Evolutionary conservation across 345 rosid species (phyloP), one percentile per base, ranked within the genome.

Genomic region (Salix suchowensis): DNA sequence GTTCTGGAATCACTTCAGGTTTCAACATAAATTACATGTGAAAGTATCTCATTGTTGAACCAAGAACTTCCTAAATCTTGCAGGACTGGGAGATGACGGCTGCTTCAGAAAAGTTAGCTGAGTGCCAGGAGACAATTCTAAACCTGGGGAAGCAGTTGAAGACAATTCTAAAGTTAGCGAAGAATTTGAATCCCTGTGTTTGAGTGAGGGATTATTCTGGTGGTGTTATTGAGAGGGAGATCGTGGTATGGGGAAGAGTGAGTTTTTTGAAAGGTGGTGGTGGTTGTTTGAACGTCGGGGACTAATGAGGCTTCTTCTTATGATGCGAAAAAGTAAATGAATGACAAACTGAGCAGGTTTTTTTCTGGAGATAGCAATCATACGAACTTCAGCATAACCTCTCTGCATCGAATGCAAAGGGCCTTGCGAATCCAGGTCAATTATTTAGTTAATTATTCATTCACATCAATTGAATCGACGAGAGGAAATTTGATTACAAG

Each of bases 31-130:
- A n/a, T n/a, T n/a, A n/a, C n/a, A n/a, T n/a, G n/a, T n/a, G n/a
- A n/a, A n/a, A n/a, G n/a, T n/a, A n/a, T n/a, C n/a, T n/a, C n/a
- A n/a, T n/a, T n/a, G n/a, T n/a, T n/a, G n/a, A n/a, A 15, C 12
- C 11, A 32, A 65, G 73, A 62, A 46, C 37, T 28, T 78, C 73
- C 62, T 81, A 32, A 65, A 68, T 68, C 28, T 76, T 73, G 77
- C 90, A 96, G 99, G 90, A 91, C 46, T 79, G 87, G 91, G 98
- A 93, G 87, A 89, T 91, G 76, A 74, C 93, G 58, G 93, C 93
- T 76, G 99, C 99, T 82, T 89, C 99, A 70, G 93, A 93, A 74
- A 96, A 92, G 86, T 82, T 96, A 76, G 98, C 97, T 0, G 97
- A 96, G 83, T 96, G 97, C 84, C 98, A 93, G 82, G 96, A 91